Conservation (phyloP, 768 basidiomycete species). For the Hirschioporus abietinus region DNA sequence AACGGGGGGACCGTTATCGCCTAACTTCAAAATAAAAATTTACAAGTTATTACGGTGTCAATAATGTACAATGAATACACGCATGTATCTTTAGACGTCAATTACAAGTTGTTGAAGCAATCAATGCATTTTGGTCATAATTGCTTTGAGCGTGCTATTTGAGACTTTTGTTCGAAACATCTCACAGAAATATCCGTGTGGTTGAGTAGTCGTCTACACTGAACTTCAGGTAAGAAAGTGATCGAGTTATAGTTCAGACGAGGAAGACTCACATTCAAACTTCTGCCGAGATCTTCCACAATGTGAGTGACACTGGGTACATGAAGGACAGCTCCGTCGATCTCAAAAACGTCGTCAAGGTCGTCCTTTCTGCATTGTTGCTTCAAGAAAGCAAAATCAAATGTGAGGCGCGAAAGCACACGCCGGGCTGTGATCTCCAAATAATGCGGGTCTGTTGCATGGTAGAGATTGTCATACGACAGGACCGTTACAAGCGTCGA, state of each 20-base stretch:
- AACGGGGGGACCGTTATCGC: constrained; percentile 17
- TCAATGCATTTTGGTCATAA: too few species aligned
- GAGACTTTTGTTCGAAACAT: not conserved
- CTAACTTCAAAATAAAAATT: not conserved
- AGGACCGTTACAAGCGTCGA: not conserved
- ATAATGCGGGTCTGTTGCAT: not conserved
- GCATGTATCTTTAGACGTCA: not conserved
- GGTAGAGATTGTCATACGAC: not conserved
- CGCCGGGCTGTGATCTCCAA: not conserved
- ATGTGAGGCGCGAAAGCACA: not conserved
- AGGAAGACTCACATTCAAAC: not conserved
- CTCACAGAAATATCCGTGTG: not conserved
- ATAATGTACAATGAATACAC: not conserved
- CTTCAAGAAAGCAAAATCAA: not conserved
- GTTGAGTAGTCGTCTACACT: not conserved
- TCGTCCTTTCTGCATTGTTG: not conserved
- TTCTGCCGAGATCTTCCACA: not conserved
- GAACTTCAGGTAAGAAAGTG: not conserved
- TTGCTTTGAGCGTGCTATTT: too few species aligned
- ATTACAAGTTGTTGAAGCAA: too few species aligned
- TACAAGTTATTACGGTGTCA: not conserved
- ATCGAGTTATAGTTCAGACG: not conserved
- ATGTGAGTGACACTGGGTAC: not conserved
- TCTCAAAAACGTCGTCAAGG: not conserved
- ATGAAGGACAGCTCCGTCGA: not conserved